phyloP scores from a whole-genome alignment of 192 early-diverging fungal species.

The Helicostylum pulchrum region DNA sequence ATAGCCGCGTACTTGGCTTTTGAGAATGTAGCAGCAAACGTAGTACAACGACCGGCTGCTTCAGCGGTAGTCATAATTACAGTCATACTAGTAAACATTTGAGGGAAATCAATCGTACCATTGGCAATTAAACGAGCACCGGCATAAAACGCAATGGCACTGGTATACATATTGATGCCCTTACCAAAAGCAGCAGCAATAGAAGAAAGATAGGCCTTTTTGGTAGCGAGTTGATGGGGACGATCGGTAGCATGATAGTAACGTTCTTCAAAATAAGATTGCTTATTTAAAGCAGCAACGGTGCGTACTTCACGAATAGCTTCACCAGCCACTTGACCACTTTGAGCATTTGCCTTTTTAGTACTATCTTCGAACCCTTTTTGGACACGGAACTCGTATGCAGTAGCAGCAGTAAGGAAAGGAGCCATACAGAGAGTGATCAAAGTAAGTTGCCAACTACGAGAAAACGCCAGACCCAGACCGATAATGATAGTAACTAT shows the following conservation, averaged over 20 bases:
- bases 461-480: constrained; percentile 59
- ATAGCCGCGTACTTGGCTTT: constrained; percentile 80
- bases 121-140: constrained; percentile 43
- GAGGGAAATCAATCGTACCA: constrained; percentile 8
- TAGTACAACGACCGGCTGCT: constrained; percentile 59
- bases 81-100: constrained; percentile 23
- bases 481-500: constrained; percentile 23
- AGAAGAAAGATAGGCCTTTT: constrained; percentile 58
- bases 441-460: constrained; percentile 79
- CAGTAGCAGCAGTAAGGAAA: constrained; percentile 47
- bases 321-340: constrained; percentile 79
- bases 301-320: constrained; percentile 83
- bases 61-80: constrained; percentile 26
- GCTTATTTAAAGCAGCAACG: constrained; percentile 71
- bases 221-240: constrained; percentile 66
- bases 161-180: constrained; percentile 66
- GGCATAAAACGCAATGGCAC: constrained; percentile 69
- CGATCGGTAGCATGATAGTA: constrained; percentile 58
- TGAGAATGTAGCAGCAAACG: constrained; percentile 68
- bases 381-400: constrained; percentile 48
- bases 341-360: constrained; percentile 70
- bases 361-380: constrained; percentile 58
- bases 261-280: constrained; percentile 62
- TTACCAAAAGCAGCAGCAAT: constrained; percentile 74
- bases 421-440: constrained; percentile 66